Evolutionary conservation across 805 yeast species (phyloP).

Genomic region (Candida fluviatilis): DNA sequence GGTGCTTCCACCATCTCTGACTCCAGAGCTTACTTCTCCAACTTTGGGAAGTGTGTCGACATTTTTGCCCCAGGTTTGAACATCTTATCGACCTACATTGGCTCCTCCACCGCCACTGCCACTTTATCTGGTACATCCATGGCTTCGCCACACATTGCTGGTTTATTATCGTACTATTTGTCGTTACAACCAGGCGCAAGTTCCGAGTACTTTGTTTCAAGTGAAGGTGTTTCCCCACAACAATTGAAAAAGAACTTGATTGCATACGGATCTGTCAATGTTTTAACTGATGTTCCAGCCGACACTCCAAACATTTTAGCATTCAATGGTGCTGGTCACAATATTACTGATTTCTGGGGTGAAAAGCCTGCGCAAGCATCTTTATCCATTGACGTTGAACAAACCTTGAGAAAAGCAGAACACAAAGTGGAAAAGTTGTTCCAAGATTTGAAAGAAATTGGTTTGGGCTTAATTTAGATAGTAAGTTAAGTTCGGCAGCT

Average conservation of each 20-base stretch:
- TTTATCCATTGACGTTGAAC: not conserved
- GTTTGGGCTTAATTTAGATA: conserved; percentile 1
- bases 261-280: conserved; percentile 59
- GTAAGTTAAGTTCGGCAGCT: no score
- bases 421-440: conserved; percentile 3
- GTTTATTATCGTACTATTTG: conserved; percentile 83
- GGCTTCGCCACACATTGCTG: conserved; percentile 97
- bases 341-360: conserved; percentile 62
- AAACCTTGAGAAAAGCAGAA: conserved; percentile 2
- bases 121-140: conserved; percentile 92
- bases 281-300: conserved; percentile 58
- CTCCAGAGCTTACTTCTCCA: conserved; percentile 90
- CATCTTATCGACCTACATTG: conserved; percentile 79
- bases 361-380: conserved; percentile 7
- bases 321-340: conserved; percentile 79
- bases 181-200: conserved; percentile 76
- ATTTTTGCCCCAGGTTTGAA: conserved; percentile 95
- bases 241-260: conserved; percentile 75
- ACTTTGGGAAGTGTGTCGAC: conserved; percentile 94
- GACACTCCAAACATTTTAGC: conserved; percentile 77
- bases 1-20: conserved; percentile 93
- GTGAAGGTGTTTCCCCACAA: conserved; percentile 57
- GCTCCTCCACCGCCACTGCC: conserved; percentile 72
- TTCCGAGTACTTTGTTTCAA: conserved; percentile 57
- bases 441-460: conserved; percentile 5